Percentiles rank a stretch among this genome's conserved stretches.
Evolutionary conservation across 1,139 yeast species (phyloP).

Genomic region (Nakaseomyces glabratus): DNA sequence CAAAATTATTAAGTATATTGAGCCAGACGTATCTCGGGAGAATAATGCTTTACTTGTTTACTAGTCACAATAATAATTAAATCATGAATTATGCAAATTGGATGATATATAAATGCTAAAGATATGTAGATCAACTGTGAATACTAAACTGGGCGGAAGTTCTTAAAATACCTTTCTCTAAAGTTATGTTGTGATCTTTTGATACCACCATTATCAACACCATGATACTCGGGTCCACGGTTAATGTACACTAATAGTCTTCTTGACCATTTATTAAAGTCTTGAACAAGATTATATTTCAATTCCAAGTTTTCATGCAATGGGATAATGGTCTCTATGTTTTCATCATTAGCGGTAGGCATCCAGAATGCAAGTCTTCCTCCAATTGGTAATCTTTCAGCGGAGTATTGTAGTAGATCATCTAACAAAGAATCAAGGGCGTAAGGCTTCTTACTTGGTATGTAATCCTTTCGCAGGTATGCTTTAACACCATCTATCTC

Average conservation of each 20-base stretch:
- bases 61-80: neutral
- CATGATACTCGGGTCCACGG: slow-evolving; percentile 49
- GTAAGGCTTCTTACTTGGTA: slow-evolving; percentile 89
- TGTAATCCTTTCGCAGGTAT: slow-evolving; percentile 67
- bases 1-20: slow-evolving; percentile 51
- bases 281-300: slow-evolving; percentile 71
- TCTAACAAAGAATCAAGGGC: slow-evolving; percentile 66
- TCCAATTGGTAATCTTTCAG: slow-evolving; percentile 56
- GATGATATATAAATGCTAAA: slow-evolving; percentile 2
- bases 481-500: slow-evolving; percentile 74
- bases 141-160: slow-evolving; percentile 36
- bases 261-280: slow-evolving; percentile 88
- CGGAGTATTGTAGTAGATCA: slow-evolving; percentile 67
- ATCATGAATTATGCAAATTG: neutral
- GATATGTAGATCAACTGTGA: neutral
- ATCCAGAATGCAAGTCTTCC: slow-evolving; percentile 94
- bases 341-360: slow-evolving; percentile 94
- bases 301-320: slow-evolving; percentile 66
- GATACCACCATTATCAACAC: slow-evolving; percentile 41
- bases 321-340: slow-evolving; percentile 62
- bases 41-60: slow-evolving; percentile 50
- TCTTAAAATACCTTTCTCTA: slow-evolving; percentile 70
- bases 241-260: slow-evolving; percentile 73
- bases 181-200: slow-evolving; percentile 42
- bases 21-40: slow-evolving; percentile 53